These are phyloP conservation scores for Colletotrichum viniferum DNA, from an alignment of 2,329 filamentous ascomycete genomes.

Conservation along the genomic window DNA sequence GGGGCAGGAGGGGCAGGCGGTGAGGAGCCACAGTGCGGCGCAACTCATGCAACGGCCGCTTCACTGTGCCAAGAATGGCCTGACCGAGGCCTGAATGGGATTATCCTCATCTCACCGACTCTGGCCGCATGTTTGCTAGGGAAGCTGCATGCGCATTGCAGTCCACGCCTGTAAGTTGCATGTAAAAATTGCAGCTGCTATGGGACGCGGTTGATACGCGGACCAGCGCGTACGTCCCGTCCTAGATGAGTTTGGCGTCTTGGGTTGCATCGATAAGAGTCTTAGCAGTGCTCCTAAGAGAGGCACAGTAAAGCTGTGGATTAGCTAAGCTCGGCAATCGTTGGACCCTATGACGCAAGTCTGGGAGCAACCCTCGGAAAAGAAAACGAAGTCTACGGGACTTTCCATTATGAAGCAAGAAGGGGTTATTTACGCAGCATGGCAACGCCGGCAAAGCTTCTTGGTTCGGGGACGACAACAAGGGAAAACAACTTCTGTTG, in stretches of 20 bases:
- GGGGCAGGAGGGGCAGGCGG: slow-evolving; percentile 19
- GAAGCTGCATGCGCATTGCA: not conserved
- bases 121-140: not conserved
- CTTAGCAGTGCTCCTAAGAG: not conserved
- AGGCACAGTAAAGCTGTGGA: not conserved
- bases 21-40: slow-evolving; percentile 9
- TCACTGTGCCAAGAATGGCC: slow-evolving; percentile 2
- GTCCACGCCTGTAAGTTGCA: not conserved
- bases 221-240: not conserved
- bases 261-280: not conserved
- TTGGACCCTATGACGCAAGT: slow-evolving; percentile 9
- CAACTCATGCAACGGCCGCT: not conserved
- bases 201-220: not conserved
- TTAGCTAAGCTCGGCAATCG: not conserved
- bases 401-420: not conserved
- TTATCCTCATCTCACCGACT: not conserved
- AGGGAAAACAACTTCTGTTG: not conserved
- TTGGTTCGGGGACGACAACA: not conserved
- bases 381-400: not conserved
- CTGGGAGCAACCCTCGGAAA: not conserved
- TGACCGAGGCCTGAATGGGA: not conserved
- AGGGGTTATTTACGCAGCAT: not conserved
- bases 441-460: not conserved
- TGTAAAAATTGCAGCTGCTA: not conserved
- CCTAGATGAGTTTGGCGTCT: not conserved